Evolutionary conservation across 352 stramenopile species (phyloP).

Genomic region (Pythium aristosporum): DNA sequence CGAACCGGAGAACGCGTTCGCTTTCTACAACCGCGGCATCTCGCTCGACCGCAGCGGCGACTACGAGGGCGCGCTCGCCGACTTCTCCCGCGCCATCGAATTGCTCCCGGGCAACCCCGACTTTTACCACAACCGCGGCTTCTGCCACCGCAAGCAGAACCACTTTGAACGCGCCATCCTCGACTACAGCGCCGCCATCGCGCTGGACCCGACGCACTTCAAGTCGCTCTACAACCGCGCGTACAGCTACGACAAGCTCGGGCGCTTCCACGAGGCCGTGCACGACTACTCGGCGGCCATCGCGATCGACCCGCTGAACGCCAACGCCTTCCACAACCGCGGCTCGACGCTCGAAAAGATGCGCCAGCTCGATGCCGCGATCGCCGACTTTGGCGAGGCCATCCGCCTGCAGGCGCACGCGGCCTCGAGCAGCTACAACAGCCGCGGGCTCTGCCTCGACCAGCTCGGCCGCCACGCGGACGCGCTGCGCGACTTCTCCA

Average conservation of each 20-base stretch:
- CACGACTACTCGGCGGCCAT: conserved; percentile 78
- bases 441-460: conserved; percentile 72
- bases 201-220: conserved; percentile 74
- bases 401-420: conserved; percentile 58
- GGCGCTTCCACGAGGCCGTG: conserved; percentile 59
- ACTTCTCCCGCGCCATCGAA: conserved; percentile 82
- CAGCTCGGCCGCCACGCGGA: conserved; percentile 61
- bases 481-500: conserved; percentile 74
- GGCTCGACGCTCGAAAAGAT: conserved; percentile 83
- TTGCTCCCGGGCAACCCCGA: conserved; percentile 72
- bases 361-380: conserved; percentile 50
- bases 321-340: conserved; percentile 83
- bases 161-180: conserved; percentile 76
- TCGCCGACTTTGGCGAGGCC: conserved; percentile 67
- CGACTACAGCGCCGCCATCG: conserved; percentile 76
- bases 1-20: conserved; percentile 73
- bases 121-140: conserved; percentile 84
- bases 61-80: conserved; percentile 74
- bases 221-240: conserved; percentile 89
- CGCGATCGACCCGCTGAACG: conserved; percentile 61
- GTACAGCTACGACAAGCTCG: conserved; percentile 86
- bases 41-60: conserved; percentile 81
- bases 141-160: conserved; percentile 81
- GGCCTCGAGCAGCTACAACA: conserved; percentile 76
- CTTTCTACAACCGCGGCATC: conserved; percentile 85